Evolutionary conservation across 805 yeast genomes (phyloP), one percentile per base, ranked within the genome.

Genomic region (Saccharomyces mikatae): DNA sequence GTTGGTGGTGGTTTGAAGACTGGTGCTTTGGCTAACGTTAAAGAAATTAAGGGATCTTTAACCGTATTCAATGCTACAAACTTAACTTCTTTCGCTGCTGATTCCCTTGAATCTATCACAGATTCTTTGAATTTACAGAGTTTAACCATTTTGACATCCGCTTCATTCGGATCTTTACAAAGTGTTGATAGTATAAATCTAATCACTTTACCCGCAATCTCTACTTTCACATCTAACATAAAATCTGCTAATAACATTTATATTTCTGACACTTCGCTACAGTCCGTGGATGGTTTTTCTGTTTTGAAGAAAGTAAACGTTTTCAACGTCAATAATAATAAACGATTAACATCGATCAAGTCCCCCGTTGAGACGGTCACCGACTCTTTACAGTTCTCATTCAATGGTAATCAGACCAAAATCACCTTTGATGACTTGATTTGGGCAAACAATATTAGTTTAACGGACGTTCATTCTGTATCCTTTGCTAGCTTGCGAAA

Each of bases 271-370:
- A 87, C 94, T 60, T 77, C 82, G 62, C 78, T 87, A 69, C 78
- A 78, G 66, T 74, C 84, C 51, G 80, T 87, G 67, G 80, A 79
- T 54, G 94, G 94, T 73, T 77, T 86, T 67, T 58, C 71, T 32
- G 71, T 71, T 61, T 74, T 79, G 60, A 63, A 71, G 49, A 60
- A 69, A 56, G 77, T 77, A 52, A 76, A 74, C 57, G 80, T 79
- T 51, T 84, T 85, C 76, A 78, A 92, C 78, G 81, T 94, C 67
- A 91, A 90, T 90, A 94, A 94, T 86, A 94, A 94, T 83, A 76
- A 72, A 62, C 80, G 84, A 71, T 81, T 94, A 72, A 81, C 78
- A 63, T 72, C 88, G 56, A 80, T 87, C 64, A 80, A 86, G 70
- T 83, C 92, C 52, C 82, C 81, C 59, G 80, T 92, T 70, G 74